Evolutionary conservation across 2,329 filamentous ascomycete species (phyloP).

Genomic region (Aspergillus floridensis): DNA sequence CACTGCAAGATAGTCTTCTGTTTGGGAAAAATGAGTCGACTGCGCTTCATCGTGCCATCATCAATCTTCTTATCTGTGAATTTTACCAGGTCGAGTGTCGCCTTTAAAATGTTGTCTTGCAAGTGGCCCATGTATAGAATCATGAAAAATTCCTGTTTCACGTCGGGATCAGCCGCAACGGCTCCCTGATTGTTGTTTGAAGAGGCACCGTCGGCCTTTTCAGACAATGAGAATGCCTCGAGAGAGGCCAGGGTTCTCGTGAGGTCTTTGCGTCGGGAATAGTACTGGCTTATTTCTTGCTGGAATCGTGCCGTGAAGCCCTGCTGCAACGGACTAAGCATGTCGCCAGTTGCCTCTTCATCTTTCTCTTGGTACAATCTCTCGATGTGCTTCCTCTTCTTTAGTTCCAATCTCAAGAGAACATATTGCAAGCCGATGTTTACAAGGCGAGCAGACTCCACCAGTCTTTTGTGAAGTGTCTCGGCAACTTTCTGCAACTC

Average conservation of each 20-base stretch:
- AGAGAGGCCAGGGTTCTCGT: slow-evolving; percentile 46
- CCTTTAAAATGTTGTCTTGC: slow-evolving; percentile 56
- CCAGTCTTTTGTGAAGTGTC: slow-evolving; percentile 43
- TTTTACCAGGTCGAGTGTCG: slow-evolving; percentile 61
- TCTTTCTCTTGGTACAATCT: slow-evolving; percentile 38
- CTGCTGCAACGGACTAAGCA: slow-evolving; percentile 53
- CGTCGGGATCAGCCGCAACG: slow-evolving; percentile 25
- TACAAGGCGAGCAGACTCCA: slow-evolving; percentile 61
- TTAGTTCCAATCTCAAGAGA: slow-evolving; percentile 49
- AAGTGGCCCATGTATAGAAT: slow-evolving; percentile 63
- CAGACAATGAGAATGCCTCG: slow-evolving; percentile 23
- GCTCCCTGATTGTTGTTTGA: slow-evolving; percentile 15
- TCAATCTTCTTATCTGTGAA: slow-evolving; percentile 63
- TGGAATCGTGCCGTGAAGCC: slow-evolving; percentile 56
- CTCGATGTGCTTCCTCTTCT: slow-evolving; percentile 24
- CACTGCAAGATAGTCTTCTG: slow-evolving; percentile 62
- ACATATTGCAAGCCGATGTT: slow-evolving; percentile 63
- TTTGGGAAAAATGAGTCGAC: slow-evolving; percentile 61
- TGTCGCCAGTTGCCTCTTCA: slow-evolving; percentile 54
- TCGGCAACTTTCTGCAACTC: slow-evolving; percentile 27
- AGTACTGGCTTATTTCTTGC: slow-evolving; percentile 53
- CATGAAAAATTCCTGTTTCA: slow-evolving; percentile 61
- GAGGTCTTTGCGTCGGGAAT: slow-evolving; percentile 48
- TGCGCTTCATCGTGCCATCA: slow-evolving; percentile 63
- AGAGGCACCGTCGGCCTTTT: slow-evolving; percentile 36